Evolutionary conservation across 2,329 filamentous ascomycete genomes (phyloP).

Genomic region (Fusarium sp.): DNA sequence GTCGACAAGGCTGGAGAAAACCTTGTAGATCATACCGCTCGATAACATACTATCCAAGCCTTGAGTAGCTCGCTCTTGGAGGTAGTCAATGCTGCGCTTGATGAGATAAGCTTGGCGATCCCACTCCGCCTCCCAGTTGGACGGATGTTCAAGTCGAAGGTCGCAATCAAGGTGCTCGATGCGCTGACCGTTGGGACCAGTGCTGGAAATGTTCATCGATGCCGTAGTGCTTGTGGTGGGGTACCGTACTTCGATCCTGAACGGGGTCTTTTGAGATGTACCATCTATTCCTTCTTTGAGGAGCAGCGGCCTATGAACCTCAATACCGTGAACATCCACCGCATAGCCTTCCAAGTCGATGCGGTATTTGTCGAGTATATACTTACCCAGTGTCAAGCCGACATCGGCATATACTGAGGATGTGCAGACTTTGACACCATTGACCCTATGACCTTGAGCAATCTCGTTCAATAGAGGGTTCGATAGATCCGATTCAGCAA

Average conservation of each 20-base stretch:
- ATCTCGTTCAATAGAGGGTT: slow-evolving; percentile 16
- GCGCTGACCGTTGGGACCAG: slow-evolving; percentile 3
- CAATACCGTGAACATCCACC: slow-evolving; percentile 13
- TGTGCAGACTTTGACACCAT: slow-evolving; percentile 40
- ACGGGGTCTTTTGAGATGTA: slow-evolving; percentile 1
- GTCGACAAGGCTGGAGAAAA: slow-evolving; percentile 67
- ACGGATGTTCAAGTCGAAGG: neutral
- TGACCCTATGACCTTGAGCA: slow-evolving; percentile 40
- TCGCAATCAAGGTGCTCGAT: neutral
- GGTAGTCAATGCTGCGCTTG: slow-evolving; percentile 69
- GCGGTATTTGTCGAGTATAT: slow-evolving; percentile 27
- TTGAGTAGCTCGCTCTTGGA: slow-evolving; percentile 54
- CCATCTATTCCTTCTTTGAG: slow-evolving; percentile 9
- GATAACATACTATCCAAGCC: slow-evolving; percentile 44
- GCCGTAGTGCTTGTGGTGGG: slow-evolving; percentile 2
- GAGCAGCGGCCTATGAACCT: slow-evolving; percentile 21
- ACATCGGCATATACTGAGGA: slow-evolving; percentile 39
- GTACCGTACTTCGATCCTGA: slow-evolving; percentile 17
- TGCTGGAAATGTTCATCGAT: slow-evolving; percentile 15
- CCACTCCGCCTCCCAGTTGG: slow-evolving; percentile 38
- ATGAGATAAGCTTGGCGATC: slow-evolving; percentile 66
- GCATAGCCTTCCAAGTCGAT: slow-evolving; percentile 18
- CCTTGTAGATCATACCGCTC: slow-evolving; percentile 70
- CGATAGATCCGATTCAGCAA: slow-evolving; percentile 3
- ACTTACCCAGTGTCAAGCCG: slow-evolving; percentile 27